phyloP scores from a whole-genome alignment of 2,329 filamentous ascomycete genomes.

The Epichloe amarillans region DNA sequence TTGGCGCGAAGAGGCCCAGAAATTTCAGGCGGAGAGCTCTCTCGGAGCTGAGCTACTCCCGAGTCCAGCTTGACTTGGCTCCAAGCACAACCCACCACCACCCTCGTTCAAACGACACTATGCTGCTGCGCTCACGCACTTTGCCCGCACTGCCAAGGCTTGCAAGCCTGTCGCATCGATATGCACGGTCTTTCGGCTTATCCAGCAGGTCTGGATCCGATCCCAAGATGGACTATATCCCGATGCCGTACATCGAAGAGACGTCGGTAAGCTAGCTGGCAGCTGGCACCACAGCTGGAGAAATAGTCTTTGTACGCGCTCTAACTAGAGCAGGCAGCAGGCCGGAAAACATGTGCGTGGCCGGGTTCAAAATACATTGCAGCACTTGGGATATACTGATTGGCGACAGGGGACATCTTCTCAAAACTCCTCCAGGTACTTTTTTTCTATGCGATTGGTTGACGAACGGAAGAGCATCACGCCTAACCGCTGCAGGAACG shows the following conservation, averaged over 20 bases:
- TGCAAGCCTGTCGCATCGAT: conserved; percentile 17
- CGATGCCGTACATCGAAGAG: conserved; percentile 44
- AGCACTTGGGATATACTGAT: conserved; percentile 8
- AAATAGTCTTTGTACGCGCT: neutral
- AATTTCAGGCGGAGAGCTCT: conserved; percentile 2
- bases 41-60: neutral
- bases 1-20: too few relatives aligned
- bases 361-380: too few relatives aligned
- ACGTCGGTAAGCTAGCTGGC: conserved; percentile 21
- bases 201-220: conserved; percentile 17
- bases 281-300: neutral
- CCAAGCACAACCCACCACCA: neutral
- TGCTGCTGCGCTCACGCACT: conserved; percentile 20
- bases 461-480: neutral
- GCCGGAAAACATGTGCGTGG: conserved; percentile 61
- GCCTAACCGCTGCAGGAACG: conserved; percentile 49
- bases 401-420: conserved; percentile 60
- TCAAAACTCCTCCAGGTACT: conserved; percentile 60
- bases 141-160: conserved; percentile 17
- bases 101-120: conserved; percentile 6
- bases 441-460: neutral
- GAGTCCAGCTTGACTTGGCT: neutral
- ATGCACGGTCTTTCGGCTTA: conserved; percentile 31
- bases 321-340: conserved; percentile 47
- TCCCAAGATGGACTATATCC: conserved; percentile 29